Evolutionary conservation across 1,139 yeast genomes (phyloP).

Genomic region (Candida dubliniensis): DNA sequence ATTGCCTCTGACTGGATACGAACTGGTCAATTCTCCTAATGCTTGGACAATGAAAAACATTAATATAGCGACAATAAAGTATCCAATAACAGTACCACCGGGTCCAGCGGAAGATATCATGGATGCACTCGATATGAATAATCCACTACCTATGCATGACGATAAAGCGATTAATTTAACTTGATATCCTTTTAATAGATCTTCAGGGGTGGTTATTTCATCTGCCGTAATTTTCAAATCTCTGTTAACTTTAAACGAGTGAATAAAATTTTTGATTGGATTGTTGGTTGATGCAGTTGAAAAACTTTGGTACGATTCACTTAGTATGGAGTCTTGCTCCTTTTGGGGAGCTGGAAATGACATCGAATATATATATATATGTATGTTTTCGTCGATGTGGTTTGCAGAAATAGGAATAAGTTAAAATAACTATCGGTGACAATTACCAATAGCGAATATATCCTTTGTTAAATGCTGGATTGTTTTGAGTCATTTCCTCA

Average conservation of each 20-base stretch:
- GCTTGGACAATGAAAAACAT: slow-evolving; percentile 40
- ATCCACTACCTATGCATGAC: slow-evolving; percentile 71
- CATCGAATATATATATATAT: background rate
- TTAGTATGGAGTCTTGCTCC: background rate
- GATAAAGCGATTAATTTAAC: slow-evolving; percentile 75
- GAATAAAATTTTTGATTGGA: slow-evolving; percentile 4
- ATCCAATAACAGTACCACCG: slow-evolving; percentile 62
- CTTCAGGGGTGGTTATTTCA: slow-evolving; percentile 15
- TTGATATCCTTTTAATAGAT: slow-evolving; percentile 30
- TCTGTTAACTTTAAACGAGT: slow-evolving; percentile 13
- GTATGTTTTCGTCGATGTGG: no score
- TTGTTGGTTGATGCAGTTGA: background rate
- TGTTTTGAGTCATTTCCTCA: no score
- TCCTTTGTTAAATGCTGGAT: no score
- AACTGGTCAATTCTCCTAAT: slow-evolving; percentile 40
- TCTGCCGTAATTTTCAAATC: slow-evolving; percentile 11
- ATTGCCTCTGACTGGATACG: slow-evolving; percentile 44
- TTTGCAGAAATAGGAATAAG: no score
- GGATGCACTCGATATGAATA: slow-evolving; percentile 32
- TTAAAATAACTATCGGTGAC: no score
- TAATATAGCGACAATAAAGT: slow-evolving; percentile 26
- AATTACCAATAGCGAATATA: no score
- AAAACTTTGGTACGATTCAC: background rate
- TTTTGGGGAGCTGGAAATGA: background rate
- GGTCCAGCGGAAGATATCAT: slow-evolving; percentile 62